phyloP scores from a whole-genome alignment of 2,329 filamentous ascomycete genomes.

The Capronia coronata region DNA sequence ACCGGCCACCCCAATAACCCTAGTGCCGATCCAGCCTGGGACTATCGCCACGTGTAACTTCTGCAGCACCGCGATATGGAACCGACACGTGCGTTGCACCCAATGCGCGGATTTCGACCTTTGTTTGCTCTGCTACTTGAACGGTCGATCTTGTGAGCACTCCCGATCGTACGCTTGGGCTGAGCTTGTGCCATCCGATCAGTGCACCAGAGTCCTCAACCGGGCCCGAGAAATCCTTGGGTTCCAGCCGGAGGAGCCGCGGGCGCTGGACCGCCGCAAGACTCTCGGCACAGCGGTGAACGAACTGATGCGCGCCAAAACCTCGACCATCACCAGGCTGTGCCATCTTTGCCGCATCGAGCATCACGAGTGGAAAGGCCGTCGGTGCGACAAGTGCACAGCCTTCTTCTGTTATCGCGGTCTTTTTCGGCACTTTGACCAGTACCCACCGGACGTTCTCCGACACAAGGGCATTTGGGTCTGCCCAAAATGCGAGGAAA shows the following conservation, averaged over 20 bases:
- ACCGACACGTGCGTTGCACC: constrained; percentile 35
- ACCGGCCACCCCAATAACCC: constrained; percentile 27
- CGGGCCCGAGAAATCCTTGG: constrained; percentile 29
- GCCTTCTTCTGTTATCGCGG: constrained; percentile 36
- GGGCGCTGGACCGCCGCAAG: constrained; percentile 26
- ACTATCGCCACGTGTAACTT: constrained; percentile 36
- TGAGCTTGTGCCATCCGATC: constrained; percentile 31
- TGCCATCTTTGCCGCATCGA: constrained; percentile 36
- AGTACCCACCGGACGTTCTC: constrained; percentile 31
- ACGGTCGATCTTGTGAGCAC: constrained; percentile 35
- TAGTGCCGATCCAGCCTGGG: constrained; percentile 31
- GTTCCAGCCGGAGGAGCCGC: constrained; percentile 28
- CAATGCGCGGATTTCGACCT: constrained; percentile 36
- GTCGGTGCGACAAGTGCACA: constrained; percentile 32
- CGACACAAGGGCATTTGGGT: constrained; percentile 31
- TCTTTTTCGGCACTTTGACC: constrained; percentile 35
- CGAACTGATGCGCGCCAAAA: constrained; percentile 31
- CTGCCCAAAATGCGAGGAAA: constrained; percentile 34
- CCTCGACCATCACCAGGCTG: constrained; percentile 26
- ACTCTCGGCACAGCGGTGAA: constrained; percentile 31
- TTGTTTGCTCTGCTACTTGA: constrained; percentile 34
- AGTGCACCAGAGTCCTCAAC: constrained; percentile 29
- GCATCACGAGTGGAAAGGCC: constrained; percentile 35
- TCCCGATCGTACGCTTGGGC: constrained; percentile 33
- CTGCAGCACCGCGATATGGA: constrained; percentile 36